These are phyloP conservation scores for Talaromyces borbonicus DNA, from an alignment of 495 filamentous ascomycete species.

Conservation along the genomic window DNA sequence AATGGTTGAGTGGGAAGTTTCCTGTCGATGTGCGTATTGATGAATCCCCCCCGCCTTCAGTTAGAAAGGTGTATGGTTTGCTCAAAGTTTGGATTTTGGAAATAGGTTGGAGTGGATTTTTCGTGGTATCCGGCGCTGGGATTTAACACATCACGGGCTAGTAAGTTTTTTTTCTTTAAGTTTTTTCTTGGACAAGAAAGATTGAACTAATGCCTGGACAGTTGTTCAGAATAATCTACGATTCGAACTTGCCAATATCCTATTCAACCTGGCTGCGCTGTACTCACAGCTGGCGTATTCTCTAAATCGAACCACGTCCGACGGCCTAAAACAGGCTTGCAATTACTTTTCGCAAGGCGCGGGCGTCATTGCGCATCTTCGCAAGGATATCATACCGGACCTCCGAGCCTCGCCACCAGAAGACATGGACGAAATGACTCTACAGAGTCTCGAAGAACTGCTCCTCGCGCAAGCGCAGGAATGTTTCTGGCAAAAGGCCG, in stretches of 20 bases:
- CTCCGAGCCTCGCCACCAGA: slow-evolving; percentile 79
- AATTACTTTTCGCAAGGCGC: slow-evolving; percentile 88
- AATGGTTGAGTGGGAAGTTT: slow-evolving; percentile 93
- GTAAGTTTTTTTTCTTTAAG: slow-evolving; percentile 22
- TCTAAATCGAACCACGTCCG: slow-evolving; percentile 66
- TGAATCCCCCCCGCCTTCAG: too few relatives aligned
- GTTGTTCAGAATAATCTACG: slow-evolving; percentile 85
- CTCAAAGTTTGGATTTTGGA: too few relatives aligned
- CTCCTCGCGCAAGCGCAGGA: slow-evolving; percentile 90
- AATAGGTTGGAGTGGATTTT: slow-evolving; percentile 86
- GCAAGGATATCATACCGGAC: slow-evolving; percentile 70
- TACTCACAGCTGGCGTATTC: slow-evolving; percentile 86
- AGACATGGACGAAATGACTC: slow-evolving; percentile 85
- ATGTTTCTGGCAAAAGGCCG: slow-evolving; percentile 96
- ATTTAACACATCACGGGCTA: slow-evolving; percentile 70
- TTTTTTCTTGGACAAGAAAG: background rate
- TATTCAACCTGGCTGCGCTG: slow-evolving; percentile 86
- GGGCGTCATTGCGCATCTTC: slow-evolving; percentile 73
- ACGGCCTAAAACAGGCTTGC: slow-evolving; percentile 80
- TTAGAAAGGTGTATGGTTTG: too few relatives aligned
- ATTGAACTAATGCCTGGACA: slow-evolving; percentile 4
- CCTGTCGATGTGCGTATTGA: slow-evolving; percentile 80
- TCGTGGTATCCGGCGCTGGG: slow-evolving; percentile 91
- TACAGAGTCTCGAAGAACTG: slow-evolving; percentile 75
- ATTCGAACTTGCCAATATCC: slow-evolving; percentile 87